phyloP scores from a whole-genome alignment of 2,329 filamentous ascomycete species.

The Thielaviopsis euricoi region DNA sequence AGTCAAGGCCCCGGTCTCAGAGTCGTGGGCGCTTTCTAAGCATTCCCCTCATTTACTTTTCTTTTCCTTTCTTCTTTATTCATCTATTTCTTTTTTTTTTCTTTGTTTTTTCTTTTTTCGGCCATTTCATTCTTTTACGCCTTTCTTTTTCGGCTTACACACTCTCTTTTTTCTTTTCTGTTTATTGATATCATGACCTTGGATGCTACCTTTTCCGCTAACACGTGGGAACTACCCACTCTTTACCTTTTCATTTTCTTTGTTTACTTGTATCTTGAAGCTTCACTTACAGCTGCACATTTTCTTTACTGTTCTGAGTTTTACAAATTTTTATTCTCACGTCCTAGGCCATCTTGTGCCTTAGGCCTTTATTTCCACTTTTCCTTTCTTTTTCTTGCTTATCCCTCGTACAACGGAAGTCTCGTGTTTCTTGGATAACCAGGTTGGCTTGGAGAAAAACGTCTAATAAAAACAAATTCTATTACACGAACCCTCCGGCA shows the following conservation, averaged over 20 bases:
- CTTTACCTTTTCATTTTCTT: not conserved
- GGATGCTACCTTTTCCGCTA: not conserved
- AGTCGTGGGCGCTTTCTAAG: not conserved
- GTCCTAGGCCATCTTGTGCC: too few relatives aligned
- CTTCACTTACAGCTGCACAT: not conserved
- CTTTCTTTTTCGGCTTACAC: too few relatives aligned
- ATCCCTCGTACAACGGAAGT: too few relatives aligned
- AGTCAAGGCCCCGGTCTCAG: not conserved
- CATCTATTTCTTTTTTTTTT: constrained; percentile 4
- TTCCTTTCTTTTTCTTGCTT: too few relatives aligned
- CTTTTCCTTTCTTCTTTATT: not conserved
- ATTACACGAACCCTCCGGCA: too few relatives aligned
- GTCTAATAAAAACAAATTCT: too few relatives aligned
- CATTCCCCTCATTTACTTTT: not conserved
- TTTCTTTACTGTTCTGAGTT: not conserved
- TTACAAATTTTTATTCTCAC: not conserved
- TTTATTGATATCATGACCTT: not conserved
- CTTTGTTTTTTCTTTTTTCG: not conserved
- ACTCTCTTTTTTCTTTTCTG: not conserved
- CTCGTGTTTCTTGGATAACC: too few relatives aligned
- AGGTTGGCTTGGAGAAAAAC: too few relatives aligned
- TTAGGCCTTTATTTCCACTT: too few relatives aligned
- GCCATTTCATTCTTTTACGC: too few relatives aligned
- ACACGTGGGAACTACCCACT: not conserved
- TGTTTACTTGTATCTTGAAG: not conserved